Conservation (phyloP, 2,329 filamentous ascomycete genomes). For the Triangularia verruculosa region DNA sequence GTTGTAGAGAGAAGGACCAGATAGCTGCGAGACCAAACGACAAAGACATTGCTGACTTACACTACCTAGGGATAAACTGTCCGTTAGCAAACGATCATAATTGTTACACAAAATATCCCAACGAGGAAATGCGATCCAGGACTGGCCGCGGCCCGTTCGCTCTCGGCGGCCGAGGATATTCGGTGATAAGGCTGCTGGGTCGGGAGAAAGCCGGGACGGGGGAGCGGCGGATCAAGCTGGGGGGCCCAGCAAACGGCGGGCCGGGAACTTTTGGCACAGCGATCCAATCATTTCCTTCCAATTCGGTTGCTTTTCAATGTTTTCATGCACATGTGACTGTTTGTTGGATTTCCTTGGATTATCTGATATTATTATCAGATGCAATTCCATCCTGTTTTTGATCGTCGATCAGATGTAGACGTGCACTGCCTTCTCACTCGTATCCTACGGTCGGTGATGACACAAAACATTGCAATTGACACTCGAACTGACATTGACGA, state of each 20-base stretch:
- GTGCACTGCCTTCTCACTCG: background rate
- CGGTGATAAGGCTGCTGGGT: constrained; percentile 7
- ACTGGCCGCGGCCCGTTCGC: background rate
- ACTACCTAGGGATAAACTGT: no score
- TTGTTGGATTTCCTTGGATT: background rate
- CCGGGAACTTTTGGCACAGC: background rate
- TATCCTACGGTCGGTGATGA: background rate
- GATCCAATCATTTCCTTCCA: background rate
- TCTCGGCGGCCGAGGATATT: constrained; percentile 4
- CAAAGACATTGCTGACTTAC: no score
- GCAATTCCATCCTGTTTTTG: background rate
- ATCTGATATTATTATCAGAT: background rate
- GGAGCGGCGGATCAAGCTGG: background rate
- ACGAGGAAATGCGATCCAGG: background rate
- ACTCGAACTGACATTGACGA: background rate
- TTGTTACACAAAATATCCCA: background rate
- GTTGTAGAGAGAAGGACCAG: no score
- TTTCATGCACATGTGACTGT: background rate
- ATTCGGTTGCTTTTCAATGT: background rate
- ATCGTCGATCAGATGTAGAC: background rate
- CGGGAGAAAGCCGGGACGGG: background rate
- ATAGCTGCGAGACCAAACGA: no score
- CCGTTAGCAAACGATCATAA: no score
- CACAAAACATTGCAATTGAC: background rate
- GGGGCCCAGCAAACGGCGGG: background rate